Conservation (phyloP, 179 eudicot species). For the Amaranthus tricolor region DNA sequence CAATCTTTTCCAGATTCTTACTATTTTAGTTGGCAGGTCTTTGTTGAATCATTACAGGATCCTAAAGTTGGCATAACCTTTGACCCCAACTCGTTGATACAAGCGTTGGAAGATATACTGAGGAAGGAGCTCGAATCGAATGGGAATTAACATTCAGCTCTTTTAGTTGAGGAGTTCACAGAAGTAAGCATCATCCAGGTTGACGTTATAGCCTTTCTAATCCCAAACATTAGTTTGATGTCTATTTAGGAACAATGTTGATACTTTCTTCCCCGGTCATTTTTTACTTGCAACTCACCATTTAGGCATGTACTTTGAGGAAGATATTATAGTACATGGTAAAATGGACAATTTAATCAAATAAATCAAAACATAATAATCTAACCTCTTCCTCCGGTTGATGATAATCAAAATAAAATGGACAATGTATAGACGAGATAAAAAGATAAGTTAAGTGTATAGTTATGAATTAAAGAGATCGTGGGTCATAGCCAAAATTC, state of each 20-base stretch:
- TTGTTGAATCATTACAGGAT: slow-evolving; percentile 68
- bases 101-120: slow-evolving; percentile 61
- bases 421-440: too few species aligned
- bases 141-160: slow-evolving; percentile 7
- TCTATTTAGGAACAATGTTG: neutral
- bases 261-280: neutral
- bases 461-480: too few species aligned
- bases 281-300: too few species aligned
- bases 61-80: slow-evolving; percentile 68
- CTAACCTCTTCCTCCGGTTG: too few species aligned
- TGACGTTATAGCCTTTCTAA: neutral
- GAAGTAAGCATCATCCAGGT: neutral
- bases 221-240: neutral
- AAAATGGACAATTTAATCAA: too few species aligned
- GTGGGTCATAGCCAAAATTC: too few species aligned
- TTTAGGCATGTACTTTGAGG: too few species aligned
- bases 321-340: too few species aligned
- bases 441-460: too few species aligned
- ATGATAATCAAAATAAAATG: too few species aligned
- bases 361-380: too few species aligned
- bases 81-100: slow-evolving; percentile 69
- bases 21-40: slow-evolving; percentile 46
- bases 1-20: neutral
- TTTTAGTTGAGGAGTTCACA: neutral
- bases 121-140: slow-evolving; percentile 19